Percentiles rank a stretch among this genome's conserved stretches.
Evolutionary conservation across 192 early-diverging fungal species (phyloP).

Genomic region (Physocladia obscura): DNA sequence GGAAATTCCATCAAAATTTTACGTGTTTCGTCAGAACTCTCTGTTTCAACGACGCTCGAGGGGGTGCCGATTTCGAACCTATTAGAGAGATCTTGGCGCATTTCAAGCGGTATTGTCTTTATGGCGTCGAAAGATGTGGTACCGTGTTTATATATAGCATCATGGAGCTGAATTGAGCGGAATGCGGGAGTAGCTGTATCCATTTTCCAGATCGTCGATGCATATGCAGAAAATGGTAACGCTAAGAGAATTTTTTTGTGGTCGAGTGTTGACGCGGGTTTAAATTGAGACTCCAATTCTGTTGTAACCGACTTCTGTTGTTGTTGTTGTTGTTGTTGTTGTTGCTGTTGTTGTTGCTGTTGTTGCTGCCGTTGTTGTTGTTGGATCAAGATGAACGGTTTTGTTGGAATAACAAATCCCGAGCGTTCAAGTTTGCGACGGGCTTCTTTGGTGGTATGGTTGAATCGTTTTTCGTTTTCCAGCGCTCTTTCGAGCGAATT

Average conservation of each 20-base stretch:
- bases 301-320: no score
- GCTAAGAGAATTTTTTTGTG: background rate
- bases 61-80: constrained; percentile 46
- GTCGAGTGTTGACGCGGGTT: background rate
- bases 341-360: no score
- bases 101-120: constrained; percentile 52
- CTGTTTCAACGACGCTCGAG: background rate
- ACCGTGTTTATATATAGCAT: constrained; percentile 46
- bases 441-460: no score
- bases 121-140: constrained; percentile 66
- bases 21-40: constrained; percentile 40
- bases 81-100: constrained; percentile 50
- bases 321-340: no score
- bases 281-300: no score
- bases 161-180: constrained; percentile 27
- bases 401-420: no score
- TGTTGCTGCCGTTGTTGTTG: no score
- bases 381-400: no score
- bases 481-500: no score
- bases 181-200: background rate
- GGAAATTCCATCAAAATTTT: constrained; percentile 47
- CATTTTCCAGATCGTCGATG: background rate
- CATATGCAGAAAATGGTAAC: background rate
- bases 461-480: no score
- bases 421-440: no score